Base-by-base conservation (phyloP, 768 basidiomycete genomes). In the Russula olivacea region DNA sequence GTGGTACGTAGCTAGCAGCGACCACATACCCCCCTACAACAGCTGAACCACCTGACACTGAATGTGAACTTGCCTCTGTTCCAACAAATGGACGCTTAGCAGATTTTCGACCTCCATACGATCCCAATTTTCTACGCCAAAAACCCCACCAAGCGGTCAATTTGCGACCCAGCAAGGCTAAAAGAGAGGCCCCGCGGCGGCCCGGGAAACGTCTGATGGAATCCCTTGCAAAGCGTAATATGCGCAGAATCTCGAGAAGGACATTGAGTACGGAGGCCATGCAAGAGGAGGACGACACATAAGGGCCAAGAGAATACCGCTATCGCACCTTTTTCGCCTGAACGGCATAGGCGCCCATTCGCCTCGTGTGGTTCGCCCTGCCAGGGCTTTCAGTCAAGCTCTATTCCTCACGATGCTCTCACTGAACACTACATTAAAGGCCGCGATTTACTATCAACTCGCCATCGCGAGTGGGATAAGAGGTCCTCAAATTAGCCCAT, bases 191-290 rank as follows among this genome's bases (percentile, higher is more conserved):
- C 23, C 48, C 50, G 51, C 54, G 54, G 32, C 54, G 54, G 32
- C 47, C 21, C 11, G 47, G n/a, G 41, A 4, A 36, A 51, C 23
- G 48, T 12, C 8, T 3, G 23, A 43, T 17, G 38, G 15, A 45
- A 50, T 15, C 5, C 40, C 25, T 45, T 32, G 49, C 23, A 56
- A 60, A 3, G 38, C 58, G 54, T 11, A 51, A 38, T 36, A 21
- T 50, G 49, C 54, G 48, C 40, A 50, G 19, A 23, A 55, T 17
- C 5, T 50, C 8, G 40, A 64, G 48, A 34, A 64, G 58, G 23
- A 64, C 11, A 1, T 43, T 17, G 40, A 64, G 48, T 11, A 51
- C 17, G 49, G 53, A n/a, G 21, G 48, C 41, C 58, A 64, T 64
- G 38, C 38, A 40, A 40, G 38, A 17, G 1, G 11, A n/a, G 36